A percentile compares a stretch with the other conserved stretches of the same genome.
Evolutionary conservation across 2,329 filamentous ascomycete genomes (phyloP).

Genomic region (Colletotrichum brevisporum): DNA sequence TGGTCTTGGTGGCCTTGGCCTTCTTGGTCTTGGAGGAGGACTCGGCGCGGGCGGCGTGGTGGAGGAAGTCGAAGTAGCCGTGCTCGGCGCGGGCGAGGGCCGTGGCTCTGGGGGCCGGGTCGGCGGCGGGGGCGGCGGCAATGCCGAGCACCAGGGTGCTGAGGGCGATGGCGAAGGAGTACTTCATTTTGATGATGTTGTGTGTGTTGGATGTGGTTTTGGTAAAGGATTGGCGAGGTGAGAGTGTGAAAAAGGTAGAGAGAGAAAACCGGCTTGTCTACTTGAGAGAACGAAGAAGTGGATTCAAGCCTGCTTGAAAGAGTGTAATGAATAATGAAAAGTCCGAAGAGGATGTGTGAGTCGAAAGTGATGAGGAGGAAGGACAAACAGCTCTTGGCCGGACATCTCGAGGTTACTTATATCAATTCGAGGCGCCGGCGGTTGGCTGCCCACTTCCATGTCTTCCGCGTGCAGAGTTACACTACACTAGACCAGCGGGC

Average conservation of each 20-base stretch:
- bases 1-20: slow-evolving; percentile 25
- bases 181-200: slow-evolving; percentile 34
- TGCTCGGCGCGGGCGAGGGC: slow-evolving; percentile 30
- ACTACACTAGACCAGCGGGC: slow-evolving; percentile 12
- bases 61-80: slow-evolving; percentile 37
- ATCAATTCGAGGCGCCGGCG: slow-evolving; percentile 10
- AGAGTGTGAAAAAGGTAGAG: neutral
- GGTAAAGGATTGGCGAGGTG: slow-evolving; percentile 4
- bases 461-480: slow-evolving; percentile 3
- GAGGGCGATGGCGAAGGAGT: slow-evolving; percentile 30
- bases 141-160: slow-evolving; percentile 36
- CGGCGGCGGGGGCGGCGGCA: slow-evolving; percentile 28
- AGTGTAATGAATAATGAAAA: slow-evolving; percentile 29
- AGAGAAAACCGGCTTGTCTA: slow-evolving; percentile 27
- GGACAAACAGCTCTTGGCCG: neutral
- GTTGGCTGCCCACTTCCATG: slow-evolving; percentile 2
- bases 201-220: neutral
- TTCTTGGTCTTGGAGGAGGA: slow-evolving; percentile 12
- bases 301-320: slow-evolving; percentile 40
- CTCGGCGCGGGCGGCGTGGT: slow-evolving; percentile 34
- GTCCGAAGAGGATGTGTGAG: slow-evolving; percentile 4
- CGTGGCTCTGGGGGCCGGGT: slow-evolving; percentile 11
- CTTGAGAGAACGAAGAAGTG: slow-evolving; percentile 27
- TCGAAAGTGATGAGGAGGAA: slow-evolving; percentile 10
- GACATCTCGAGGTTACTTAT: slow-evolving; percentile 33